Conservation (phyloP, 148 eudicot genomes). For the Vaccinium vitisidaea region DNA sequence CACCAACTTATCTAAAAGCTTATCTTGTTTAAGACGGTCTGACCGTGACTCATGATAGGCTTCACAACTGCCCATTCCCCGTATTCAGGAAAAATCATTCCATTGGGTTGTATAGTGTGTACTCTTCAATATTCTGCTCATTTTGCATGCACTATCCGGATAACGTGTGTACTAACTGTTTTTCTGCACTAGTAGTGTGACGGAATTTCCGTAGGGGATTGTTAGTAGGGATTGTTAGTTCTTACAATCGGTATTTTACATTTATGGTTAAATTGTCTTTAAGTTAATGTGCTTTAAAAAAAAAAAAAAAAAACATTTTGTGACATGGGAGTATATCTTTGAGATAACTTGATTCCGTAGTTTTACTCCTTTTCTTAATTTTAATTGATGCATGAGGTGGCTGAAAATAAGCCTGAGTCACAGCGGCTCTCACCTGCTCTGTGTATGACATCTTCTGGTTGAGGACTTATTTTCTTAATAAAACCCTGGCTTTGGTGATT, state of each 20-base stretch:
- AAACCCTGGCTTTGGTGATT: not conserved
- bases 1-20: not conserved
- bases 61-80: not conserved
- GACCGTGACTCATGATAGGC: not conserved
- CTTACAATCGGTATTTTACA: not conserved
- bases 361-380: not conserved
- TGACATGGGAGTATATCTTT: not conserved
- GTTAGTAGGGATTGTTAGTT: not conserved
- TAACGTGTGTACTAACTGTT: not conserved
- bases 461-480: not conserved
- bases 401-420: not conserved
- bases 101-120: not conserved
- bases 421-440: not conserved
- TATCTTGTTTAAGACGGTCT: not conserved
- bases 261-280: not conserved
- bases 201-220: not conserved
- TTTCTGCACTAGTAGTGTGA: no score
- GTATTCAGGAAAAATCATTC: not conserved
- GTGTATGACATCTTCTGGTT: not conserved
- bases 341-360: conserved; percentile 7
- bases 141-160: not conserved
- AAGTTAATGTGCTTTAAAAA: not conserved
- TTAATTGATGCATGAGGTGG: not conserved
- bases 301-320: not conserved
- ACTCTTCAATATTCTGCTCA: not conserved